phyloP scores from a whole-genome alignment of 371 early-diverging fungal genomes.

The Mycotypha africana region DNA sequence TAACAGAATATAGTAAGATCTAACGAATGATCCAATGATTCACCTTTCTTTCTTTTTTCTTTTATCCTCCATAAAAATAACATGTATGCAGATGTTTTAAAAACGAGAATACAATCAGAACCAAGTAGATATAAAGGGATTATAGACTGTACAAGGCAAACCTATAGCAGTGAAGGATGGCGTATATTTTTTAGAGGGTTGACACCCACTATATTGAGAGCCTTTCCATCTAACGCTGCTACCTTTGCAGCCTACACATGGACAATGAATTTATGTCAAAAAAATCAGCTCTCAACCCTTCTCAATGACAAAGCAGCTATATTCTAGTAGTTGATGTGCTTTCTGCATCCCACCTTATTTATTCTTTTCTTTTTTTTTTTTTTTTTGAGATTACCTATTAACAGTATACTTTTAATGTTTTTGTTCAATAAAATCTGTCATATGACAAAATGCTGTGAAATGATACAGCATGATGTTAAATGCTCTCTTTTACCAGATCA shows the following conservation, averaged over 20 bases:
- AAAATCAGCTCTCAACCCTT: slow-evolving; percentile 3
- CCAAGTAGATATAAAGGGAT: slow-evolving; percentile 53
- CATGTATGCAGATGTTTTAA: slow-evolving; percentile 60
- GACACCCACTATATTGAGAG: slow-evolving; percentile 73
- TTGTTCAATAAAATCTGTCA: too few relatives aligned
- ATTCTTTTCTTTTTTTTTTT: too few relatives aligned
- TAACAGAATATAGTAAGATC: not conserved
- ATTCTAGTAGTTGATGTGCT: too few relatives aligned
- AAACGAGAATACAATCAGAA: slow-evolving; percentile 69
- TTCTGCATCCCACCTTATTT: too few relatives aligned
- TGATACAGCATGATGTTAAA: too few relatives aligned
- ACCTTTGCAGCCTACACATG: slow-evolving; percentile 65
- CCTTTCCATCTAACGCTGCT: slow-evolving; percentile 84
- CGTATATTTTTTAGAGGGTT: slow-evolving; percentile 65
- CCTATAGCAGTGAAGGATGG: slow-evolving; percentile 58
- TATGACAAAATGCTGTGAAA: too few relatives aligned
- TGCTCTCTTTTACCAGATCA: too few relatives aligned
- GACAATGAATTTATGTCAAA: slow-evolving; percentile 38
- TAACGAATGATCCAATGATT: too few relatives aligned
- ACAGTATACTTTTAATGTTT: too few relatives aligned
- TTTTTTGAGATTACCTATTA: too few relatives aligned
- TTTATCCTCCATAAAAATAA: not conserved
- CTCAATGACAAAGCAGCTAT: too few relatives aligned
- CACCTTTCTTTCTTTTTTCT: too few relatives aligned
- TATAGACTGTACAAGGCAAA: slow-evolving; percentile 42